A percentile compares a stretch with the other conserved stretches of the same genome.
Evolutionary conservation across 2,329 filamentous ascomycete genomes (phyloP).

Genomic region (Beauveria caledonica): DNA sequence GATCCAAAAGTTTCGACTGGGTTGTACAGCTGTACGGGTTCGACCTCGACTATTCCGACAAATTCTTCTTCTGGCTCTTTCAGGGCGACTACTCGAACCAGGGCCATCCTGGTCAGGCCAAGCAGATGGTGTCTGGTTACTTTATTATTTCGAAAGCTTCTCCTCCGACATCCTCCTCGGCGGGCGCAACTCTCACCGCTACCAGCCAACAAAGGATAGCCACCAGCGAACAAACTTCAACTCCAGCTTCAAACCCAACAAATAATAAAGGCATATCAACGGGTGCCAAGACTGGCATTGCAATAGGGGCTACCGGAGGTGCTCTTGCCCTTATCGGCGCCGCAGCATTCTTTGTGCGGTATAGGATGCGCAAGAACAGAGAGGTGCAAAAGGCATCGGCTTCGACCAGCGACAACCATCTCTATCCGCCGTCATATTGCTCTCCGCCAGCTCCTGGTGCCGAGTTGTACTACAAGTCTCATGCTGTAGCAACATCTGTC

Average conservation of each 20-base stretch:
- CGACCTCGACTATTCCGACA: constrained; percentile 12
- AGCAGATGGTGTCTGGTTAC: not conserved
- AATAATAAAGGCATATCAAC: not conserved
- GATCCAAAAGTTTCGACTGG: constrained; percentile 14
- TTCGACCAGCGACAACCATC: too few species aligned
- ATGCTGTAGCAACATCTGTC: not conserved
- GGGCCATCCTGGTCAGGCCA: not conserved
- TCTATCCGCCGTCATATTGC: not conserved
- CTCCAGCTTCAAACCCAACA: not conserved
- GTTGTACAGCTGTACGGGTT: constrained; percentile 13
- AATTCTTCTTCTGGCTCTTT: constrained; percentile 18
- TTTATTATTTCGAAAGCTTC: not conserved
- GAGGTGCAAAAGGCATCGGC: not conserved
- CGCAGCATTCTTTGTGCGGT: not conserved
- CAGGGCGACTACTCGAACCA: constrained; percentile 12
- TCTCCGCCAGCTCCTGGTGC: not conserved
- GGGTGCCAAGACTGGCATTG: not conserved
- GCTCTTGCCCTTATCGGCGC: not conserved
- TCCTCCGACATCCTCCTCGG: not conserved
- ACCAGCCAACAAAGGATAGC: too few species aligned
- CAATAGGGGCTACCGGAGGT: not conserved
- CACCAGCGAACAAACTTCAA: not conserved
- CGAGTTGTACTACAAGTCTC: not conserved
- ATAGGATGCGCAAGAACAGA: not conserved
- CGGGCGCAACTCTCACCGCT: not conserved